Evolutionary conservation across 192 early-diverging fungal species (phyloP).

Genomic region (Coemansia sp.): DNA sequence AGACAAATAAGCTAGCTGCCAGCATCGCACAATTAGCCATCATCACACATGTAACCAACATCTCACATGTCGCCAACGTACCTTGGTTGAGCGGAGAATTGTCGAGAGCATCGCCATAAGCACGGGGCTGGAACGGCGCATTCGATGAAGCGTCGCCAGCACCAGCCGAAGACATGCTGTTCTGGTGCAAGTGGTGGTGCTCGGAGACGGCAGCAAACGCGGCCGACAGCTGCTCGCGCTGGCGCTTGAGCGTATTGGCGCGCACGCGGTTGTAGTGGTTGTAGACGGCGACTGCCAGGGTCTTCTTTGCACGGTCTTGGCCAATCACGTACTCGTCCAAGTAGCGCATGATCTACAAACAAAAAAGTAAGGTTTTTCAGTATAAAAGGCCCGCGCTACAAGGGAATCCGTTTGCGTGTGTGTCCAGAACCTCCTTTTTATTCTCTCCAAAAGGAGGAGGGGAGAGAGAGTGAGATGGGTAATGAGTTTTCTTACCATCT

Average conservation of each 20-base stretch:
- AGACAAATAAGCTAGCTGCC: not conserved
- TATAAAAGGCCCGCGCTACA: not conserved
- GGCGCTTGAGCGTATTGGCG: slow-evolving; percentile 60
- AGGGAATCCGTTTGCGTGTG: not conserved
- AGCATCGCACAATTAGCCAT: not conserved
- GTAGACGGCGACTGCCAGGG: slow-evolving; percentile 79
- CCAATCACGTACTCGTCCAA: slow-evolving; percentile 87
- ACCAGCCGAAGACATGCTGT: not conserved
- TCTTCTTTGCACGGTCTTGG: slow-evolving; percentile 80
- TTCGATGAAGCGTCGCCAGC: not conserved
- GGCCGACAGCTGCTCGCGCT: slow-evolving; percentile 49
- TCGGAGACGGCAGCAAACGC: slow-evolving; percentile 38
- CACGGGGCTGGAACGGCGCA: slow-evolving; percentile 20
- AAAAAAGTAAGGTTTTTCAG: not conserved
- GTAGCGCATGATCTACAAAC: slow-evolving; percentile 67
- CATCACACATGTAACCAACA: not conserved
- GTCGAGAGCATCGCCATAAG: slow-evolving; percentile 26
- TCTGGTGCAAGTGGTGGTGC: slow-evolving; percentile 8
- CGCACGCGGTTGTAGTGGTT: slow-evolving; percentile 80
- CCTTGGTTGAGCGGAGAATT: slow-evolving; percentile 14
- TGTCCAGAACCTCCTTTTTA: too few relatives aligned
- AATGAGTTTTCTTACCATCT: slow-evolving; percentile 32
- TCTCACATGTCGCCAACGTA: not conserved
- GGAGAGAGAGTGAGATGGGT: not conserved
- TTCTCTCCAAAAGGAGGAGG: too few relatives aligned